These are phyloP conservation scores for Trichoderma arundinaceum DNA, from an alignment of 2,329 filamentous ascomycete species.

Conservation along the genomic window DNA sequence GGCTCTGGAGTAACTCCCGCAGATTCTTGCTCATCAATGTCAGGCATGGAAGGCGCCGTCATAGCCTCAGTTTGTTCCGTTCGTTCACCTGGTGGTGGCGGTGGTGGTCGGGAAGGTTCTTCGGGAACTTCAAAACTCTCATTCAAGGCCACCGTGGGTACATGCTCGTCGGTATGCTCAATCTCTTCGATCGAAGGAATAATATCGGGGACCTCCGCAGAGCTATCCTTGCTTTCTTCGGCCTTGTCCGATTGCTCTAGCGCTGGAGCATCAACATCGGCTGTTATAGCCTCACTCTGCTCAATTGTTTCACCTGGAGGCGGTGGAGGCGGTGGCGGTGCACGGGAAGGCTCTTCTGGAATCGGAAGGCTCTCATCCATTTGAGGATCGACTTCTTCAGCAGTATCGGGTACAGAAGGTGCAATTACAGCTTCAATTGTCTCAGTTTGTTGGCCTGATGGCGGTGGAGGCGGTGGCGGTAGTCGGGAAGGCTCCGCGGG, in stretches of 20 bases:
- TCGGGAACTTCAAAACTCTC: no score
- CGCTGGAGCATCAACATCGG: background rate
- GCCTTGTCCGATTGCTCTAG: background rate
- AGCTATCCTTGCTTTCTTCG: background rate
- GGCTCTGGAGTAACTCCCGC: conserved; percentile 8
- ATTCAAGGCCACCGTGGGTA: background rate
- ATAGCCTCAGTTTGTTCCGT: no score
- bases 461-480: background rate
- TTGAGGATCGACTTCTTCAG: conserved; percentile 31
- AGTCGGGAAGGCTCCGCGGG: background rate
- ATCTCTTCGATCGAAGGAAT: background rate
- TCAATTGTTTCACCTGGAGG: conserved; percentile 28
- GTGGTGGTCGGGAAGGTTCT: no score
- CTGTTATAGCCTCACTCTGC: conserved; percentile 12
- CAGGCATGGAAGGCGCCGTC: no score
- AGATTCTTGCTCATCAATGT: conserved; percentile 2
- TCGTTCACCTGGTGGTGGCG: no score
- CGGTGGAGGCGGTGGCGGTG: background rate
- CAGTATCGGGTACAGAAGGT: background rate
- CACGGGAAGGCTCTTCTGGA: conserved; percentile 1
- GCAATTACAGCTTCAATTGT: background rate
- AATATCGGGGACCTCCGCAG: background rate
- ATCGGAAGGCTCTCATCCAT: conserved; percentile 30
- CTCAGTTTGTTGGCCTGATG: no score
- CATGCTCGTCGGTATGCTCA: background rate